Evolutionary conservation across 1,284 basidiomycete species (phyloP), one percentile per base, ranked within the genome.

Genomic region (Ganoderma multipileum): DNA sequence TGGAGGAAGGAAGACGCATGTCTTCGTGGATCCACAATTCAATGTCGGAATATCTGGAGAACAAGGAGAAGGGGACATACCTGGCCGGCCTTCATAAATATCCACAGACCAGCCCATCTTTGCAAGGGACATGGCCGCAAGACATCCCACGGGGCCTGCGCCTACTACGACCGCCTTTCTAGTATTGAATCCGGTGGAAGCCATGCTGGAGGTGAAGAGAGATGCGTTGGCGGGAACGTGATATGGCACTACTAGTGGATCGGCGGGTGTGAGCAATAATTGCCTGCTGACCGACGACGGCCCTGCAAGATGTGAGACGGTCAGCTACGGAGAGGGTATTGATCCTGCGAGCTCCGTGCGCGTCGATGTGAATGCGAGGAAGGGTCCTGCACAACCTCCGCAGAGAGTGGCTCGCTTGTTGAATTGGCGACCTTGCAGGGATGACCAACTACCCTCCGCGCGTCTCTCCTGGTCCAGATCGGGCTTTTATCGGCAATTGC

Each of bases 81-180:
- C 95, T 79, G 92, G 86, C 73, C 96, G 87, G 63, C 88, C 87
- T 82, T 99, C 97, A 82, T 94, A 96, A n/a, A 99, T 79, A 73
- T 93, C 90, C 59, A 99, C 96, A 54, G 84, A 75, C 95, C 96
- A 99, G 47, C 97, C 97, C 75, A 89, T 87, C 75, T 94, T 92
- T 61, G 95, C 93, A 58, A 99, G 86, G 61, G 93, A 90, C 59
- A 97, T 87, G 4, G 96, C 96, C 20, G 93, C 88, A 20, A 99
- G 91, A 78, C 96, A 97, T 42, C 97, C 97, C 6, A 99, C 97
- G 11, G 97, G 96, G 0, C 97, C 97, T 59, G 93, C 97, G 55
- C 97, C 97, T 30, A 92, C 86, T 61, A 94, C 82, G 60, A 90
- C 82, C 26, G 84, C 90, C 74, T 86, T 89, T 47, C 83, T 74